A percentile compares a stretch with the other conserved stretches of the same genome.
These are phyloP conservation scores for Xylariaceae sp. DNA, from an alignment of 2,329 filamentous ascomycete species.

Conservation along the genomic window DNA sequence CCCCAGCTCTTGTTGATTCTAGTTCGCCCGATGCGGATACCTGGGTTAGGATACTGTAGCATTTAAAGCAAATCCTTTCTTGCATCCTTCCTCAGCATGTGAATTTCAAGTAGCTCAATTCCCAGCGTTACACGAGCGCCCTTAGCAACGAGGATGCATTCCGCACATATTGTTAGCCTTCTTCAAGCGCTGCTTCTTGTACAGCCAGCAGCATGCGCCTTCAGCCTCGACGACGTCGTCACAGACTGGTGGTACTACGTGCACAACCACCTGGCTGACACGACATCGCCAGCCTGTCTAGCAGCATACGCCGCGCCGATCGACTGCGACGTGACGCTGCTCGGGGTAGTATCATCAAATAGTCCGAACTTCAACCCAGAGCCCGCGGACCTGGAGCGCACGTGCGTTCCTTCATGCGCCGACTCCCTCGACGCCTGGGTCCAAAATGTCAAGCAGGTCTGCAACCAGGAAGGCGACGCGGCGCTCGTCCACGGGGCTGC, in stretches of 20 bases:
- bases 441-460: conserved; percentile 35
- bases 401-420: conserved; percentile 38
- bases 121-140: too few relatives aligned
- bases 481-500: conserved; percentile 30
- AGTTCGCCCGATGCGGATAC: too few relatives aligned
- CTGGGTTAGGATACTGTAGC: too few relatives aligned
- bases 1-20: too few relatives aligned
- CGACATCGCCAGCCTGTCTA: conserved; percentile 41
- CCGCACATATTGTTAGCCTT: neutral
- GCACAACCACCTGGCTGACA: conserved; percentile 39
- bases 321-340: conserved; percentile 40
- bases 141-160: neutral
- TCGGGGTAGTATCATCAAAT: conserved; percentile 40
- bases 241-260: conserved; percentile 41
- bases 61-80: too few relatives aligned
- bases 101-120: too few relatives aligned
- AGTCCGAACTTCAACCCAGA: conserved; percentile 38
- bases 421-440: conserved; percentile 38
- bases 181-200: neutral
- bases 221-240: conserved; percentile 40
- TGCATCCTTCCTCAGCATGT: too few relatives aligned
- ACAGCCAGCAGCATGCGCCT: conserved; percentile 40
- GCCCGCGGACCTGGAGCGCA: conserved; percentile 34
- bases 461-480: conserved; percentile 36
- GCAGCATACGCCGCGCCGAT: conserved; percentile 40